These are phyloP conservation scores for Nemania diffusa DNA, from an alignment of 2,329 filamentous ascomycete genomes.

Conservation along the genomic window DNA sequence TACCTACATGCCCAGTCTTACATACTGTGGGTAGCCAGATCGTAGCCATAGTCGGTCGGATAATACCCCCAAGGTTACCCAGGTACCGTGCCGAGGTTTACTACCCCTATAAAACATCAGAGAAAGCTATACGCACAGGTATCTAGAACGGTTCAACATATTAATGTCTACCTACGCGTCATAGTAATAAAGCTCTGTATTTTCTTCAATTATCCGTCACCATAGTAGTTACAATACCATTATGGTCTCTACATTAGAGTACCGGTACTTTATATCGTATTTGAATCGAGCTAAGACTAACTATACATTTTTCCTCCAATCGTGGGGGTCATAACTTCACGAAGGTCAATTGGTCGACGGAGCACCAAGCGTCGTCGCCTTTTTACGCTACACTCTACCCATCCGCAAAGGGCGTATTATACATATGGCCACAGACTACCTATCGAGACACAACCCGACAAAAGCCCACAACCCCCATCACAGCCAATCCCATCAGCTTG, in stretches of 20 bases:
- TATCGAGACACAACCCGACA: neutral
- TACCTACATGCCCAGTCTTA: no score
- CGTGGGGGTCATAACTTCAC: neutral
- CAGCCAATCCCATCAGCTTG: slow-evolving; percentile 4
- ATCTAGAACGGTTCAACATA: no score
- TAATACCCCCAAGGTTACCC: neutral
- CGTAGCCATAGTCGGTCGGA: neutral
- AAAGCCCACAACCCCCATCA: neutral
- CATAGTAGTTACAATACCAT: no score
- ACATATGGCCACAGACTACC: neutral
- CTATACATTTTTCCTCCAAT: slow-evolving; percentile 23
- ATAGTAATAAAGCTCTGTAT: no score
- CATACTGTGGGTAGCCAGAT: neutral
- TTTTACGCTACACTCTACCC: neutral
- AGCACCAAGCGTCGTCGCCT: no score
- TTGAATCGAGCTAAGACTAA: slow-evolving; percentile 14
- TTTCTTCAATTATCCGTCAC: no score
- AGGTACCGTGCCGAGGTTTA: no score
- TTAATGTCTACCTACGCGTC: no score
- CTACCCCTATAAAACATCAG: no score
- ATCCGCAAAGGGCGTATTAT: slow-evolving; percentile 14
- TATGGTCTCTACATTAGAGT: no score
- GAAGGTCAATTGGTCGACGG: slow-evolving; percentile 11
- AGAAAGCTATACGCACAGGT: no score
- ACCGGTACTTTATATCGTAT: neutral